Conservation (phyloP, 768 basidiomycete genomes). For the Mycena rebaudengoi region DNA sequence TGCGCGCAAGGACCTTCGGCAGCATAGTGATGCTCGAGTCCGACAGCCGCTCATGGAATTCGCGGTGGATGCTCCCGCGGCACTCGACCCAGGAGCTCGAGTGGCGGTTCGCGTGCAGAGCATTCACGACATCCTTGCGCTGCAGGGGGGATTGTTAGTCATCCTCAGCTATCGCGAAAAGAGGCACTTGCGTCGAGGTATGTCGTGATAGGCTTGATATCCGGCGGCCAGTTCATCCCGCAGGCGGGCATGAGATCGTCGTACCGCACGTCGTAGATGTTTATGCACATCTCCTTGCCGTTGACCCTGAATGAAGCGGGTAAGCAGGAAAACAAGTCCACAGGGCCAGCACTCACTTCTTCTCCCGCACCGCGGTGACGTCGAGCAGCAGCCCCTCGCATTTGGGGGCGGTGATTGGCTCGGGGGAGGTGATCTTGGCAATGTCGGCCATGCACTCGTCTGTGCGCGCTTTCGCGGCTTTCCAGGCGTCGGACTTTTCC, state of each 20-base stretch:
- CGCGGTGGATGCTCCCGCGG: conserved; percentile 65
- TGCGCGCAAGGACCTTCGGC: conserved; percentile 78
- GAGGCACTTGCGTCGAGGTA: conserved; percentile 86
- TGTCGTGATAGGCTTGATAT: conserved; percentile 74
- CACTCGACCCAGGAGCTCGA: conserved; percentile 92
- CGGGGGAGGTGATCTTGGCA: conserved; percentile 53
- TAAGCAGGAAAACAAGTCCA: background rate
- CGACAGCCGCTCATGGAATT: conserved; percentile 64
- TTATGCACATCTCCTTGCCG: conserved; percentile 81
- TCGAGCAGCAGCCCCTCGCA: conserved; percentile 70
- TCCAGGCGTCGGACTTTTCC: conserved; percentile 74
- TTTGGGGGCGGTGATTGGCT: conserved; percentile 60
- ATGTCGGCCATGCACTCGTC: conserved; percentile 65
- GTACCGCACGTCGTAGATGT: conserved; percentile 94
- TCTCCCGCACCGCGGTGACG: conserved; percentile 50
- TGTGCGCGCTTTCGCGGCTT: conserved; percentile 60
- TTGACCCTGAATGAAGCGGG: conserved; percentile 59
- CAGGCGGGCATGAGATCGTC: conserved; percentile 88
- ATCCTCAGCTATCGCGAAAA: background rate
- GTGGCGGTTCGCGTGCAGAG: conserved; percentile 84
- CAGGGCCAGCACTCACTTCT: conserved; percentile 42
- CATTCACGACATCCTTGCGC: conserved; percentile 81
- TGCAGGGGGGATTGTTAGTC: conserved; percentile 40
- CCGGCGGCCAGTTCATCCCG: conserved; percentile 98
- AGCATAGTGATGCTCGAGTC: conserved; percentile 80